phyloP scores from a whole-genome alignment of 495 filamentous ascomycete species.

The Daldinia bambusicola region DNA sequence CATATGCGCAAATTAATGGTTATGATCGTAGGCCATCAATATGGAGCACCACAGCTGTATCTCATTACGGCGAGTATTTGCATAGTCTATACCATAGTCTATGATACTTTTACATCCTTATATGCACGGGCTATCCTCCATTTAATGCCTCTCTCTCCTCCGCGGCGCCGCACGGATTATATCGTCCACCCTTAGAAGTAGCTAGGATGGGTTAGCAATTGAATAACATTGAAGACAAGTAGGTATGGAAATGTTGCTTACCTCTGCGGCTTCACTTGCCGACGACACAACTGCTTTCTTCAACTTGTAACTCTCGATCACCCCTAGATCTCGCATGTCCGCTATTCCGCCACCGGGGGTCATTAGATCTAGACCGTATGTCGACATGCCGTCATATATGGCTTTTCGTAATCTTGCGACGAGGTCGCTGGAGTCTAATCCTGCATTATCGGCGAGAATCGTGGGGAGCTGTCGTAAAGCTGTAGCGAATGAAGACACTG shows the following conservation, averaged over 20 bases:
- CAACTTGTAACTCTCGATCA: slow-evolving; percentile 98
- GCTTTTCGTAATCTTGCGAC: slow-evolving; percentile 91
- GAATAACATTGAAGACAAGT: not conserved
- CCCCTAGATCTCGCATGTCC: slow-evolving; percentile 95
- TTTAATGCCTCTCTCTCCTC: slow-evolving; percentile 68
- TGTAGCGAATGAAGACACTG: slow-evolving; percentile 87
- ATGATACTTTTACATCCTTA: slow-evolving; percentile 35
- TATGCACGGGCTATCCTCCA: not conserved
- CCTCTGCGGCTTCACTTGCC: slow-evolving; percentile 95
- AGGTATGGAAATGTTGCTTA: slow-evolving; percentile 55
- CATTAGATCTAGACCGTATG: slow-evolving; percentile 87
- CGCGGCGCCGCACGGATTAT: slow-evolving; percentile 84
- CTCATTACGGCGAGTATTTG: slow-evolving; percentile 34
- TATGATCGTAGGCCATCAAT: not conserved
- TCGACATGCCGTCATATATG: slow-evolving; percentile 92
- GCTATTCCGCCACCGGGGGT: slow-evolving; percentile 92
- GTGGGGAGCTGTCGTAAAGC: slow-evolving; percentile 94
- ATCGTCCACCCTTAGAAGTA: slow-evolving; percentile 85
- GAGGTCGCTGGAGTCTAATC: slow-evolving; percentile 92
- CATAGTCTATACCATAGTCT: slow-evolving; percentile 34
- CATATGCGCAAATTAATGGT: not conserved
- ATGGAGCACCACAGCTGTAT: slow-evolving; percentile 1
- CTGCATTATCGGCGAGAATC: slow-evolving; percentile 96
- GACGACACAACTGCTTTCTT: slow-evolving; percentile 96
- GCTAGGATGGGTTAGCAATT: slow-evolving; percentile 54